Conservation (phyloP, 208 protist genomes). For the Balamuthia mandrillaris region DNA sequence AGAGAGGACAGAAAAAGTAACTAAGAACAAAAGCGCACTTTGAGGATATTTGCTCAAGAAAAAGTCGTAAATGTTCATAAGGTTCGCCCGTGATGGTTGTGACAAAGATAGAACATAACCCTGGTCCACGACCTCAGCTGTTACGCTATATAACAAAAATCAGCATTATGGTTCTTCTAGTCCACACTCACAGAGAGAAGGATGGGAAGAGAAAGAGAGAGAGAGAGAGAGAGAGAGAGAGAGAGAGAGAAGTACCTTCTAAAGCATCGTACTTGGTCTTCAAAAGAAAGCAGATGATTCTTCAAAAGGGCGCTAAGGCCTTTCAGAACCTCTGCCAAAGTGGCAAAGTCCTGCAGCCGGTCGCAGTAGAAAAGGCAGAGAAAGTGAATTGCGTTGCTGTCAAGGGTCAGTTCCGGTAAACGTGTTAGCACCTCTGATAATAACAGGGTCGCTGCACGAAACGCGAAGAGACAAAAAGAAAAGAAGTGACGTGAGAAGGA, state of each 20-base stretch:
- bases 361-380: conserved; percentile 1
- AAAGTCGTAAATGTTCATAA: neutral
- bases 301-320: neutral
- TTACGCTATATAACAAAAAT: neutral
- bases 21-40: neutral
- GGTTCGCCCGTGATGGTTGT: neutral
- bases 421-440: conserved; percentile 1
- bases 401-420: neutral
- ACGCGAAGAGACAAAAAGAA: neutral
- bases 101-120: conserved; percentile 13
- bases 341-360: conserved; percentile 19
- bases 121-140: conserved; percentile 10
- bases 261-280: neutral
- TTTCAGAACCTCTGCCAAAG: neutral
- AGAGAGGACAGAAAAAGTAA: neutral
- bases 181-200: neutral
- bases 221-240: neutral
- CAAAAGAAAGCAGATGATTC: neutral
- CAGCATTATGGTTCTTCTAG: neutral
- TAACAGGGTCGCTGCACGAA: neutral
- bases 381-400: conserved; percentile 3
- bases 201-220: neutral
- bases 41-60: neutral
- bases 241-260: neutral
- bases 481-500: too few relatives aligned